These are phyloP conservation scores for Hsuehochloa calcarea DNA, from an alignment of 176 grass and related monocot genomes.

Conservation along the genomic window DNA sequence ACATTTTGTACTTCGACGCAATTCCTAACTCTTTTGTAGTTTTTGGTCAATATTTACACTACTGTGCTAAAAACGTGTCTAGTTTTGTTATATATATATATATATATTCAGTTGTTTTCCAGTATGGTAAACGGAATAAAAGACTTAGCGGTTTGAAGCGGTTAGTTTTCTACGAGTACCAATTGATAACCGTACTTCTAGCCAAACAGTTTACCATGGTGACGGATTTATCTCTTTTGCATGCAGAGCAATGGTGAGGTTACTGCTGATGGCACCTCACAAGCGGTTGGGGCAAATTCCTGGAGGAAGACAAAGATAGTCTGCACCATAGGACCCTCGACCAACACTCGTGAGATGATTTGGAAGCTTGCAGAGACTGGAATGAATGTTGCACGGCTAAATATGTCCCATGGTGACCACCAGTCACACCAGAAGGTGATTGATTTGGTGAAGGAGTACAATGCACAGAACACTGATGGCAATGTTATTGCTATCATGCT, in stretches of 20 bases:
- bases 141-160: neutral
- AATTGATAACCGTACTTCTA: too few relatives aligned
- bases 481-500: conserved; percentile 92
- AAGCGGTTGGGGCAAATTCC: conserved; percentile 14
- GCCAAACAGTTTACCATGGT: neutral
- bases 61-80: neutral
- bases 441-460: conserved; percentile 96
- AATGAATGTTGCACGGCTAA: conserved; percentile 89
- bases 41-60: neutral
- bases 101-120: neutral
- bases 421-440: conserved; percentile 91
- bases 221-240: neutral
- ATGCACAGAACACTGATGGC: conserved; percentile 65
- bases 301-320: conserved; percentile 93
- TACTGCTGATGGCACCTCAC: conserved; percentile 34
- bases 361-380: conserved; percentile 93
- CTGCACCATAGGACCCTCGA: conserved; percentile 94
- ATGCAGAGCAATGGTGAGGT: conserved; percentile 40
- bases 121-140: neutral
- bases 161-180: neutral
- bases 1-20: neutral
- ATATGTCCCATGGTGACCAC: conserved; percentile 99
- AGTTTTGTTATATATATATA: too few relatives aligned
- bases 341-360: conserved; percentile 85
- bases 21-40: neutral